phyloP scores from a whole-genome alignment of 2,329 filamentous ascomycete species.

The Aaosphaeria arxii region DNA sequence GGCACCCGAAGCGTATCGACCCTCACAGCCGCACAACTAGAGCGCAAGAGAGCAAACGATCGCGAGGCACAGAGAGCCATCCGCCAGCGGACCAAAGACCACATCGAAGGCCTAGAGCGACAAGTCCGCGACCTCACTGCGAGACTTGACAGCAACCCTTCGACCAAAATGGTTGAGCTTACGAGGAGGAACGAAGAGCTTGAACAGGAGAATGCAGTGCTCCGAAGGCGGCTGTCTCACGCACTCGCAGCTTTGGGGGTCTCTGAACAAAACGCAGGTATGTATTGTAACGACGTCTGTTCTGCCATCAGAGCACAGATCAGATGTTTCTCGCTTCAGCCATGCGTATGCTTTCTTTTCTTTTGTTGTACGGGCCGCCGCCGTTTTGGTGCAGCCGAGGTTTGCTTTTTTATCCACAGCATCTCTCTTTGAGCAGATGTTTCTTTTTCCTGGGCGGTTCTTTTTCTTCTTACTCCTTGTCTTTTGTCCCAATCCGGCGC shows the following conservation, averaged over 20 bases:
- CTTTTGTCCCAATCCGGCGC: slow-evolving; percentile 18
- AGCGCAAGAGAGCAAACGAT: slow-evolving; percentile 60
- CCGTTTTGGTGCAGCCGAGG: slow-evolving; percentile 21
- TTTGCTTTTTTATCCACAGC: slow-evolving; percentile 11
- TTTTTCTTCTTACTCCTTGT: slow-evolving; percentile 9
- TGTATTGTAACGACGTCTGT: slow-evolving; percentile 18
- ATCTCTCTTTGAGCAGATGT: neutral
- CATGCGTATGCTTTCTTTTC: slow-evolving; percentile 15
- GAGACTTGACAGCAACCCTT: slow-evolving; percentile 44
- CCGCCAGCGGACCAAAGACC: slow-evolving; percentile 57
- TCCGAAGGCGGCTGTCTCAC: slow-evolving; percentile 50
- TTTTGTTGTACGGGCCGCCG: slow-evolving; percentile 24
- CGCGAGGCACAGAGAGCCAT: slow-evolving; percentile 60
- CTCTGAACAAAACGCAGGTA: slow-evolving; percentile 36
- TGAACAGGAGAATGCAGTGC: slow-evolving; percentile 53
- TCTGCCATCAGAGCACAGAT: slow-evolving; percentile 18
- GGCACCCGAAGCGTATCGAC: slow-evolving; percentile 58
- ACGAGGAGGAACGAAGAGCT: slow-evolving; percentile 53
- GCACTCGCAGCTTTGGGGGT: slow-evolving; percentile 39
- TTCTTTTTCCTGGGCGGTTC: slow-evolving; percentile 5
- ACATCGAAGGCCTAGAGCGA: slow-evolving; percentile 56
- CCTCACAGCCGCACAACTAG: slow-evolving; percentile 56
- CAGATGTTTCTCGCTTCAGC: slow-evolving; percentile 18
- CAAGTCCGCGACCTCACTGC: slow-evolving; percentile 52
- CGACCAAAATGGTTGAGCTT: slow-evolving; percentile 49